phyloP scores from a whole-genome alignment of 1,284 basidiomycete genomes.

The Pseudozyma sp. region DNA sequence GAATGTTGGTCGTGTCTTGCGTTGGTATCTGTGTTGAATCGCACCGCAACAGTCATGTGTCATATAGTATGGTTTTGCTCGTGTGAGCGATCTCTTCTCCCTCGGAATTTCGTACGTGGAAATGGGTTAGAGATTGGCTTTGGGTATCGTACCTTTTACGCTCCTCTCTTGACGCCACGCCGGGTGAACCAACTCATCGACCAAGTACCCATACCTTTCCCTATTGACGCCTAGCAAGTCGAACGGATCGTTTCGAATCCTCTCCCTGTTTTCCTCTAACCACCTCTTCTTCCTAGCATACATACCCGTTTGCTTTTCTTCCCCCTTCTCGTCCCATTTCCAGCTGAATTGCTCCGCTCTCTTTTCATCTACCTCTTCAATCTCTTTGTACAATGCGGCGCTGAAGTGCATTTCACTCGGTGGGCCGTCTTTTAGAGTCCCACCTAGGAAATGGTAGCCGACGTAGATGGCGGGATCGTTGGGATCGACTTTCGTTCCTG shows the following conservation, averaged over 20 bases:
- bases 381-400: constrained; percentile 14
- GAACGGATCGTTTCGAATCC: constrained; percentile 45
- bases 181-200: constrained; percentile 11
- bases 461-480: constrained; percentile 14
- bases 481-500: constrained; percentile 4
- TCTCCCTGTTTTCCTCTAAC: constrained; percentile 23
- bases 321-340: constrained; percentile 42
- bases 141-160: too few species aligned
- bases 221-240: constrained; percentile 38
- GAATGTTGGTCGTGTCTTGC: too few species aligned
- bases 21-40: too few species aligned
- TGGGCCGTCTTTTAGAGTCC: constrained; percentile 15
- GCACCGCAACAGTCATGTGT: too few species aligned
- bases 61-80: too few species aligned
- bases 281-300: constrained; percentile 36
- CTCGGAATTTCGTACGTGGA: too few species aligned
- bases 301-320: constrained; percentile 34
- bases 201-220: constrained; percentile 19
- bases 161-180: too few species aligned
- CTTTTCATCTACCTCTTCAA: constrained; percentile 12
- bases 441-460: constrained; percentile 25
- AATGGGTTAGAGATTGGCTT: too few species aligned
- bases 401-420: constrained; percentile 37
- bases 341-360: constrained; percentile 16
- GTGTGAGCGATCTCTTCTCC: too few species aligned